Evolutionary conservation across 164 flowering plant genomes (phyloP).

Genomic region (Macadamia tetraphylla): DNA sequence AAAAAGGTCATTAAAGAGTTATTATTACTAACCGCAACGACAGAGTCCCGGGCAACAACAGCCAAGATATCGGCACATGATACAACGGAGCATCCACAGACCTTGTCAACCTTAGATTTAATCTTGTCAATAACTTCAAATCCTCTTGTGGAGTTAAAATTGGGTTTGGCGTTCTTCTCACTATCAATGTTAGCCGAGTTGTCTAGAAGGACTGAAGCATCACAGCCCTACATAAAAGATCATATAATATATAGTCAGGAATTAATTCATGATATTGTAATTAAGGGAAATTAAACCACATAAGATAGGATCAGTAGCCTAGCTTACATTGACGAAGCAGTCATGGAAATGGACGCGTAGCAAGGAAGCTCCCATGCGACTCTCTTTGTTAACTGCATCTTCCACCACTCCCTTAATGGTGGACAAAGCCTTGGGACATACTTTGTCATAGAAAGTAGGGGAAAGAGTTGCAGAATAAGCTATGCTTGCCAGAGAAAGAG

Average conservation of each 20-base stretch:
- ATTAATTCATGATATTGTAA: too few relatives aligned
- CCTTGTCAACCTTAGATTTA: slow-evolving; percentile 30
- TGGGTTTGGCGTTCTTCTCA: slow-evolving; percentile 38
- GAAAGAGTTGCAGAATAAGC: slow-evolving; percentile 17
- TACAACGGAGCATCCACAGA: slow-evolving; percentile 30
- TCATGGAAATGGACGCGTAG: slow-evolving; percentile 44
- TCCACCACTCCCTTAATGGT: slow-evolving; percentile 23
- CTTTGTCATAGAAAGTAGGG: slow-evolving; percentile 23
- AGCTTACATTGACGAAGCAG: slow-evolving; percentile 3
- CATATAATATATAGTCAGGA: too few relatives aligned
- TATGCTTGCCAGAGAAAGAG: slow-evolving; percentile 7
- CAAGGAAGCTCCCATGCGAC: slow-evolving; percentile 38
- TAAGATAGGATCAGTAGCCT: too few relatives aligned
- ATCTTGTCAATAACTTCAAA: slow-evolving; percentile 40
- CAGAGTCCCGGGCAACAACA: slow-evolving; percentile 45
- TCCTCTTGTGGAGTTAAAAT: slow-evolving; percentile 31
- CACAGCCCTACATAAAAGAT: not conserved
- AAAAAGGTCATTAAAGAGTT: too few relatives aligned
- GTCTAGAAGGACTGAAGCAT: not conserved
- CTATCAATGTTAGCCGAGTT: not conserved
- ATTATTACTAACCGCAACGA: slow-evolving; percentile 21
- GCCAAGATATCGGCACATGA: slow-evolving; percentile 54
- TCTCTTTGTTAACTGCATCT: slow-evolving; percentile 12
- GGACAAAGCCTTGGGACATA: slow-evolving; percentile 35
- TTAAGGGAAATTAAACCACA: too few relatives aligned